These are phyloP conservation scores for Globisporangium nunn DNA, from an alignment of 352 stramenopile species.

Conservation along the genomic window DNA sequence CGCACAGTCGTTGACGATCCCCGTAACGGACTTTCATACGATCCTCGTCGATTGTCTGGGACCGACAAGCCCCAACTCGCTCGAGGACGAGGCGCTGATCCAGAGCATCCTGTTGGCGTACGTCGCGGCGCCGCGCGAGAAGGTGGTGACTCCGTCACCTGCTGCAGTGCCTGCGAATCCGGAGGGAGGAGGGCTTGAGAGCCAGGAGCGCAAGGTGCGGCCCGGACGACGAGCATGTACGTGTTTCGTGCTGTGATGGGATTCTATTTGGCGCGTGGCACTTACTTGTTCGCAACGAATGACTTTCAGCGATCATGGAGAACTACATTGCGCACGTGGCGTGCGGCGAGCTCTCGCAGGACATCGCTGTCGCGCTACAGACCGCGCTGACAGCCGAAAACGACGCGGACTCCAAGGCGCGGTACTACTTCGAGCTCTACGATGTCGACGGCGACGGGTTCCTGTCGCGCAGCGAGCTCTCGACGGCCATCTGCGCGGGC, in stretches of 20 bases:
- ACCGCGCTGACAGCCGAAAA: conserved; percentile 12
- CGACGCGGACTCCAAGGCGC: conserved; percentile 25
- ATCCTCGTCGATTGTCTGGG: conserved; percentile 12
- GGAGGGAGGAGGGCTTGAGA: not conserved
- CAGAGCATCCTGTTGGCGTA: conserved; percentile 24
- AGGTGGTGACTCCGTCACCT: not conserved
- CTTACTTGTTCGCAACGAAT: not conserved
- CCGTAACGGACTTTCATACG: conserved; percentile 13
- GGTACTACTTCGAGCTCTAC: conserved; percentile 36
- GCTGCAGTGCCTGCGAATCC: not conserved
- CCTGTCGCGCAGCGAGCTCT: conserved; percentile 24
- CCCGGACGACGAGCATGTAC: conserved; percentile 5
- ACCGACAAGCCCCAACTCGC: not conserved
- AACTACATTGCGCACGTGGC: conserved; percentile 14
- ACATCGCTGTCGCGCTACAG: conserved; percentile 26
- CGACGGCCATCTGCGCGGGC: conserved; percentile 27
- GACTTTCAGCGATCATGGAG: conserved; percentile 9
- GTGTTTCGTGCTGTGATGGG: not conserved
- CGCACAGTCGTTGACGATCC: conserved; percentile 10
- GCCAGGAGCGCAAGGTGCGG: not conserved
- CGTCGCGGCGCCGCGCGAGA: conserved; percentile 12
- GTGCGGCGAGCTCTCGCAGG: conserved; percentile 20
- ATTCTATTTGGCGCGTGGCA: not conserved
- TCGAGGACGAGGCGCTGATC: conserved; percentile 14
- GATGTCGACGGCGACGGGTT: conserved; percentile 24